phyloP scores from a whole-genome alignment of 1,284 basidiomycete species.

The Marasmius fiardii region DNA sequence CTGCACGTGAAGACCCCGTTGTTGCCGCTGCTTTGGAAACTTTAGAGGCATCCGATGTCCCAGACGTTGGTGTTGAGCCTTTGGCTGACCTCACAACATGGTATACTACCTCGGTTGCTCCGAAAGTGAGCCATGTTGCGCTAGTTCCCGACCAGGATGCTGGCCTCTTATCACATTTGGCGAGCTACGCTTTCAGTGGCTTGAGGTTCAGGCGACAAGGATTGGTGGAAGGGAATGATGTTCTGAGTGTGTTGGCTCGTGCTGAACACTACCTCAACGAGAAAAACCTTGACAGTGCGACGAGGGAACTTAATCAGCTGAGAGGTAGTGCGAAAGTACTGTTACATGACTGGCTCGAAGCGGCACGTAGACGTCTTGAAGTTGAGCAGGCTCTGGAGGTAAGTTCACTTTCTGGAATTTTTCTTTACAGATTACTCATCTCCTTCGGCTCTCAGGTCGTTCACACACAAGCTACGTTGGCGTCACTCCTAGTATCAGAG shows the following conservation, averaged over 20 bases:
- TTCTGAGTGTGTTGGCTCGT: slow-evolving; percentile 82
- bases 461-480: slow-evolving; percentile 67
- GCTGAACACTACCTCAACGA: slow-evolving; percentile 91
- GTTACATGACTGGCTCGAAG: slow-evolving; percentile 89
- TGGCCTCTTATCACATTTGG: slow-evolving; percentile 86
- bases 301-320: slow-evolving; percentile 90
- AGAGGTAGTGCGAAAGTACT: slow-evolving; percentile 83
- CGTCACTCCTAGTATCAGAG: slow-evolving; percentile 63
- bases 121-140: slow-evolving; percentile 83
- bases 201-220: slow-evolving; percentile 80
- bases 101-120: slow-evolving; percentile 85
- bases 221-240: slow-evolving; percentile 77
- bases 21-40: slow-evolving; percentile 67
- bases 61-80: slow-evolving; percentile 87
- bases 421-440: slow-evolving; percentile 8
- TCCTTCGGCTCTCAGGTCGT: slow-evolving; percentile 59
- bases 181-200: slow-evolving; percentile 73
- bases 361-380: slow-evolving; percentile 85
- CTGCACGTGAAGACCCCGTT: slow-evolving; percentile 67
- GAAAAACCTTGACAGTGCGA: slow-evolving; percentile 90
- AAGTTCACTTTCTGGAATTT: slow-evolving; percentile 20
- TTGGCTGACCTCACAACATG: slow-evolving; percentile 86
- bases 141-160: slow-evolving; percentile 89
- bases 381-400: slow-evolving; percentile 93
- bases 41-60: slow-evolving; percentile 73